phyloP scores from a whole-genome alignment of 179 eudicot species.

The Corrigiola litoralis region DNA sequence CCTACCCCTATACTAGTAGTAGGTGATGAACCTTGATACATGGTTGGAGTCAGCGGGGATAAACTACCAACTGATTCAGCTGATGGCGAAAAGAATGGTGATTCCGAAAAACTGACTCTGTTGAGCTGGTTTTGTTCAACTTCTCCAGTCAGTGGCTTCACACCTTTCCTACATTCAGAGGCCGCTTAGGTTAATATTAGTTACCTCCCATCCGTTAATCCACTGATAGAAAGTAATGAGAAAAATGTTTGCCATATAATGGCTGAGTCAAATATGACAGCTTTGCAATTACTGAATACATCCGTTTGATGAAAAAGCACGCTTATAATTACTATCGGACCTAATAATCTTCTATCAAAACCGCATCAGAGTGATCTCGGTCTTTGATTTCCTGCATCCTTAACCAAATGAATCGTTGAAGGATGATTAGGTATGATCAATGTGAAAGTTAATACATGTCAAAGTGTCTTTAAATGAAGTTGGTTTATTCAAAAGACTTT shows the following conservation, averaged over 20 bases:
- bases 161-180: constrained; percentile 39
- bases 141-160: constrained; percentile 29
- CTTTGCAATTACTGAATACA: too few species aligned
- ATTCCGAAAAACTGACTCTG: constrained; percentile 1
- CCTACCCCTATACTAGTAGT: constrained; percentile 2
- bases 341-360: too few species aligned
- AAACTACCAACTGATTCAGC: constrained; percentile 1
- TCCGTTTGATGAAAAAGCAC: too few species aligned
- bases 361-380: too few species aligned
- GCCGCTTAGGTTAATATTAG: not conserved
- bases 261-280: not conserved
- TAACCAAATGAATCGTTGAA: too few species aligned
- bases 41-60: constrained; percentile 8
- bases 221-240: not conserved
- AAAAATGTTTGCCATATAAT: not conserved
- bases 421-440: too few species aligned
- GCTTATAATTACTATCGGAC: too few species aligned
- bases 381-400: too few species aligned
- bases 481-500: too few species aligned
- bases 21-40: not conserved
- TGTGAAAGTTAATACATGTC: too few species aligned
- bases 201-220: too few species aligned
- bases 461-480: too few species aligned
- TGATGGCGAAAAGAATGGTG: not conserved
- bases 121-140: constrained; percentile 25